A percentile compares a stretch with the other conserved stretches of the same genome.
These are phyloP conservation scores for Aspergillus felis DNA, from an alignment of 2,329 filamentous ascomycete genomes.

Conservation along the genomic window DNA sequence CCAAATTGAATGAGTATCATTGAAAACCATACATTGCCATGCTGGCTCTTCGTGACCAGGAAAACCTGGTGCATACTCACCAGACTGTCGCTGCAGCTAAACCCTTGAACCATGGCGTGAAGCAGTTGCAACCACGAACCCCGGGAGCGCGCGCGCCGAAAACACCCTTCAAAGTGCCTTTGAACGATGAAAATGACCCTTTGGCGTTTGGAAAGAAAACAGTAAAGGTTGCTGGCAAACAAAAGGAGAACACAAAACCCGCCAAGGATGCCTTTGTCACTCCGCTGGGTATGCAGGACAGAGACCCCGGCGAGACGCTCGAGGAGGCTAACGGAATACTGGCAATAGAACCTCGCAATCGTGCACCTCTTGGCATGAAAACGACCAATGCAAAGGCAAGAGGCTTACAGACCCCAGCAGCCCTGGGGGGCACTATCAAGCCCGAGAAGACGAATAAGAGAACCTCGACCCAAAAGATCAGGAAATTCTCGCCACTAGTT, in stretches of 20 bases:
- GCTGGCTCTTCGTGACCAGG: constrained; percentile 79
- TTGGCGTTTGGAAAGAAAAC: constrained; percentile 56
- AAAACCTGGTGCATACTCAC: constrained; percentile 76
- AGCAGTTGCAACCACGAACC: constrained; percentile 67
- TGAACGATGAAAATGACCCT: constrained; percentile 83
- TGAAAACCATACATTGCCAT: constrained; percentile 46
- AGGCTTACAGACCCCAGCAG: constrained; percentile 62
- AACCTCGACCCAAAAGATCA: constrained; percentile 58
- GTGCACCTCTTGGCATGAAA: constrained; percentile 86
- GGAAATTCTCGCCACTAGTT: constrained; percentile 51
- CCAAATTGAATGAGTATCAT: constrained; percentile 17
- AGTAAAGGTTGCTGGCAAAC: constrained; percentile 53
- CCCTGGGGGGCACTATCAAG: constrained; percentile 56
- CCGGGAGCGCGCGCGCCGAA: constrained; percentile 73
- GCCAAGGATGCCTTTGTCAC: constrained; percentile 69
- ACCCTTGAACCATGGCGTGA: constrained; percentile 62
- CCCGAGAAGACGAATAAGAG: constrained; percentile 61
- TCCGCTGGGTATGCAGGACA: constrained; percentile 63
- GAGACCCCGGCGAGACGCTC: not conserved
- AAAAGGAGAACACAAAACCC: constrained; percentile 54
- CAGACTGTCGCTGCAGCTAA: constrained; percentile 69
- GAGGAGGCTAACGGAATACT: constrained; percentile 4
- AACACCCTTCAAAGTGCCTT: constrained; percentile 71
- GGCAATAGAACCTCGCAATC: constrained; percentile 57
- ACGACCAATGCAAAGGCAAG: constrained; percentile 89